Base-by-base conservation (phyloP, 257 asterid species). In the Nicotiana sylvestris region DNA sequence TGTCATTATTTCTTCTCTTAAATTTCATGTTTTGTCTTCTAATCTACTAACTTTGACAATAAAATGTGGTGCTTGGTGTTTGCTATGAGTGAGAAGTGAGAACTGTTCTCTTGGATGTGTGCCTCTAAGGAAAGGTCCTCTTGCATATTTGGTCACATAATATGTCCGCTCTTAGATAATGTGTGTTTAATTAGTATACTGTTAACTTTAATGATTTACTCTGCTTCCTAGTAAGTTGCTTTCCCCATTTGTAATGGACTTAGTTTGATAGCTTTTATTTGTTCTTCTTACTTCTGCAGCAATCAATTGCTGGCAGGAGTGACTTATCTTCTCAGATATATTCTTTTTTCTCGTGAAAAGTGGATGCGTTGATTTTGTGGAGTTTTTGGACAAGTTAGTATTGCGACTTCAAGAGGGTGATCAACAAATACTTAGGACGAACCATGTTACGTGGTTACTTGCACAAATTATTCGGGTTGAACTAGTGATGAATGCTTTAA, bases 351-450 rank as follows among this genome's bases (percentile, higher is more conserved):
- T 96, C 82, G 88, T 93, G 92, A 96, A 96, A 89, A 92, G 91
- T 88, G 99, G 99, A 83, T 94, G 98, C 92, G 84, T 96, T 86
- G 99, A 96, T 87, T 93, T 96, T 88, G 97, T 92, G 87, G 98
- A 96, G 74, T 96, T 96, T 76, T 94, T 96, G 86, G 98, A 93
- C 92, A 96, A 94, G 86, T 92, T 96, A 82, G 98, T 94, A 82
- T 88, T 90, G 39, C 92, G 98, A 85, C 97, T 96, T 87, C 99
- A 96, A 88, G 98, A 90, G 87, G 90, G 90, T 46, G 97, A 93
- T 84, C 97, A 90, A 82, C 92, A 93, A 78, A 93, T 93, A 84
- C 98, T 96, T 66, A 91, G 91, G 91, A 96, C 99, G 78, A 96
- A 96, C 88, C 99, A 96, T 77, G 98, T 96, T 78, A 96, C 99